These are phyloP conservation scores for Cryptococcus sp. DNA, from an alignment of 1,284 basidiomycete genomes.

Conservation along the genomic window DNA sequence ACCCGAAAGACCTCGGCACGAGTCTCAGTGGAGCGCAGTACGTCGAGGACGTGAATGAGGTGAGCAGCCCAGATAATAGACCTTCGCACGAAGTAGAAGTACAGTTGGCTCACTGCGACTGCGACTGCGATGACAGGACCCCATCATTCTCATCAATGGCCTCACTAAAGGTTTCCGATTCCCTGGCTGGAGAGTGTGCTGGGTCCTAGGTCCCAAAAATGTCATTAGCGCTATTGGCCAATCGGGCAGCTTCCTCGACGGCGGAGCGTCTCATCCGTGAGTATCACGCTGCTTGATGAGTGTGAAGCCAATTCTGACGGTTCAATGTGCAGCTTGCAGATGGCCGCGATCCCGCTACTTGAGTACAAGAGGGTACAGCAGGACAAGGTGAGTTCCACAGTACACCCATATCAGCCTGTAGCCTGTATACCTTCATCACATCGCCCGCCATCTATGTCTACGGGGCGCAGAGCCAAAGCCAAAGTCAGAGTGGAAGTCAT, in stretches of 20 bases:
- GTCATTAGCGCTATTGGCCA: conserved; percentile 82
- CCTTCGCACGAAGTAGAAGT: conserved; percentile 13
- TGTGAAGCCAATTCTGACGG: conserved; percentile 1
- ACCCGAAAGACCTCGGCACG: conserved; percentile 71
- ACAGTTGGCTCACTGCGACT: neutral
- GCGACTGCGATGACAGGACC: conserved; percentile 57
- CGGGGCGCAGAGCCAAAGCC: no score
- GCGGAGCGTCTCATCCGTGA: conserved; percentile 83
- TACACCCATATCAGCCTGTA: no score
- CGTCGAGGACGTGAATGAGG: conserved; percentile 80
- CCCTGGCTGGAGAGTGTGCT: conserved; percentile 91
- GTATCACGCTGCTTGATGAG: conserved; percentile 35
- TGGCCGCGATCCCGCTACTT: conserved; percentile 79
- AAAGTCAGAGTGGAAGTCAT: no score
- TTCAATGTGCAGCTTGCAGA: conserved; percentile 64
- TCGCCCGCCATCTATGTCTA: no score
- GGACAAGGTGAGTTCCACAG: conserved; percentile 63
- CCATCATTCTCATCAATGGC: conserved; percentile 84
- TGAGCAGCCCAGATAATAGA: no score
- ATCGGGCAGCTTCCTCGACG: conserved; percentile 83
- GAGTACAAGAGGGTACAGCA: conserved; percentile 67
- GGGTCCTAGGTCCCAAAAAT: conserved; percentile 89
- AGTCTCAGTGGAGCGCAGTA: conserved; percentile 80
- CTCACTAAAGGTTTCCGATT: conserved; percentile 63
- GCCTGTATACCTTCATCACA: no score